Base-by-base conservation (phyloP, 2,329 filamentous ascomycete species). In the Aspergillus novoparasiticus region DNA sequence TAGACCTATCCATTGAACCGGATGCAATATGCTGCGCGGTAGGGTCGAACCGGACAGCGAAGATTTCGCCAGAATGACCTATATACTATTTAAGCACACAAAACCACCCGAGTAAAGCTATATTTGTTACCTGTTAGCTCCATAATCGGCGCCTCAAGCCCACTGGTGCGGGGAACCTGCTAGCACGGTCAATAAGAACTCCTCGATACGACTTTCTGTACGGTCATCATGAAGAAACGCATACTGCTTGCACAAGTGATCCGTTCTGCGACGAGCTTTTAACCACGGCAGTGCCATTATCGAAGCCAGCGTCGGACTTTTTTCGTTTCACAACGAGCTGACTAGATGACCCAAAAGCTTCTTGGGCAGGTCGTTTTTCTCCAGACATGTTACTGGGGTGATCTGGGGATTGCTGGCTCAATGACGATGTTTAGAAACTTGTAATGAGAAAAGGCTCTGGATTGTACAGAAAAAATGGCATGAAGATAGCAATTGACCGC, bases 1-100 rank as follows among this genome's bases (percentile, higher is more conserved):
- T 95, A 63, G 89, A 92, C 71, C 94, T 87, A 76, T 99, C 95
- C 92, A 97, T 97, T 14, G 93, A 95, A 10, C 93, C 94, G 1
- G 95, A 98, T 48, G 95, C 95, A 71, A 98, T 95, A 67, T 93
- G 85, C 66, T 93, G 90, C 50, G 94, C 94, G 2, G 90, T 90
- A 3, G 92, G 90, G 75, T 97, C 93, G 75, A 99, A 99, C 74
- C 92, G 90, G 56, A 92, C 91, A 28, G 92, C 86, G 75, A 98
- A 98, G 55, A 99, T 87, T 81, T 99, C 95, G 23, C 92, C 93
- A 36, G 84, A 83, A 69, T 90, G 87, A 30, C 87, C 87, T 84
- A 63, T 59, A 32, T 6, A 19, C 3, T 26, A 32, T 32, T 32
- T 69, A 55, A 68, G 46, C 43, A 48, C 2, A 59, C 10, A 43